Conservation (phyloP, 805 yeast species). For the Teunomyces atbi region DNA sequence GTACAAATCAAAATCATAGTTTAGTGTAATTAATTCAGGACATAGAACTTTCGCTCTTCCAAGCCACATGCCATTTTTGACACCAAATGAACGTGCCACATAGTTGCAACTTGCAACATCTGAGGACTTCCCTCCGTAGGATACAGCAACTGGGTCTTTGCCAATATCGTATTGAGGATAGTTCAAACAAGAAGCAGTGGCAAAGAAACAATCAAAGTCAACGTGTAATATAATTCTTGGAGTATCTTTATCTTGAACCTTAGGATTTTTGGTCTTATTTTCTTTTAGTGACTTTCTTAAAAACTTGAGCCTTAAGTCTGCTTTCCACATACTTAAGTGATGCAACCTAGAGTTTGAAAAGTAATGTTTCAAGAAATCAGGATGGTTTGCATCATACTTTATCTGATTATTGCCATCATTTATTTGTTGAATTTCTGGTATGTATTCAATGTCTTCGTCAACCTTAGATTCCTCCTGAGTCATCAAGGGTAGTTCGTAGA, state of each 20-base stretch:
- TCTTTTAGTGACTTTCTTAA: slow-evolving; percentile 44
- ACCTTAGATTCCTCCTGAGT: slow-evolving; percentile 12
- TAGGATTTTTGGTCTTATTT: slow-evolving; percentile 6
- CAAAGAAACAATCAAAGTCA: slow-evolving; percentile 94
- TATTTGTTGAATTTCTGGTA: neutral
- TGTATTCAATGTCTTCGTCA: slow-evolving; percentile 4
- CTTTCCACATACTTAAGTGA: slow-evolving; percentile 85
- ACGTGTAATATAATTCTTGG: slow-evolving; percentile 60
- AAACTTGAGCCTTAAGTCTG: slow-evolving; percentile 64
- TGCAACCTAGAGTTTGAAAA: slow-evolving; percentile 84
- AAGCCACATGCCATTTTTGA: slow-evolving; percentile 90
- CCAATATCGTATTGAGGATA: slow-evolving; percentile 53
- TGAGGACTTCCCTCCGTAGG: slow-evolving; percentile 59
- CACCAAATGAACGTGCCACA: slow-evolving; percentile 75
- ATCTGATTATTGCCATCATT: neutral
- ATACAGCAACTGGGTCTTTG: slow-evolving; percentile 57
- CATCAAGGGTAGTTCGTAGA: slow-evolving; percentile 8
- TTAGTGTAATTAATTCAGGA: slow-evolving; percentile 61
- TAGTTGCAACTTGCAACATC: slow-evolving; percentile 94
- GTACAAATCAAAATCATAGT: slow-evolving; percentile 73
- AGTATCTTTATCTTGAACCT: neutral
- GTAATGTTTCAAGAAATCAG: slow-evolving; percentile 67
- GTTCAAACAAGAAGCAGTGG: slow-evolving; percentile 69
- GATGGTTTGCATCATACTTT: slow-evolving; percentile 64
- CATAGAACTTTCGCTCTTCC: slow-evolving; percentile 61